phyloP scores from a whole-genome alignment of 495 filamentous ascomycete species.

The Tetracladium setigerum region DNA sequence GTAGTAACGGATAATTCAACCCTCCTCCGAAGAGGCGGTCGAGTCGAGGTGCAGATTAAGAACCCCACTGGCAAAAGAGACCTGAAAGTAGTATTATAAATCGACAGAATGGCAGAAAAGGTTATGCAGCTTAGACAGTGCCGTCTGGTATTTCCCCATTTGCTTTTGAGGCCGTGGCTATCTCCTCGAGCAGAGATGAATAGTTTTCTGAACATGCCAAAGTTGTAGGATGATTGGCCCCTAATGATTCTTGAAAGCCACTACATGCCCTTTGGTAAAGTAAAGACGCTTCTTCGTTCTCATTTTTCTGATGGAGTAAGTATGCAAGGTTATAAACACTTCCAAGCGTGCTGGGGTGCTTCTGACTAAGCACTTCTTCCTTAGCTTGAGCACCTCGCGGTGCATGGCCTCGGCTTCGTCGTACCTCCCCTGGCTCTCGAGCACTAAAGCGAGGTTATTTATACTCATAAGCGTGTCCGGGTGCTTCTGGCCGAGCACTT shows the following conservation, averaged over 20 bases:
- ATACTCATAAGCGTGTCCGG: no score
- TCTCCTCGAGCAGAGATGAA: conserved; percentile 4
- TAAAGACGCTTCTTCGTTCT: conserved; percentile 2
- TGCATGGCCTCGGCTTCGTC: conserved; percentile 26
- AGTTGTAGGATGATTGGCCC: conserved; percentile 9
- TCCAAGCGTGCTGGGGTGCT: conserved; percentile 19
- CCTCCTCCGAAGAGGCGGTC: no score
- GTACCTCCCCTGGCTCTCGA: conserved; percentile 20
- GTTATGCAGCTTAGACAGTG: no score
- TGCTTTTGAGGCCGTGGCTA: no score
- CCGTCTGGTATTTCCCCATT: no score
- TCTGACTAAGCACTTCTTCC: conserved; percentile 12
- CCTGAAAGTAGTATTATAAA: no score
- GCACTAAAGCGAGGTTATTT: conserved; percentile 14
- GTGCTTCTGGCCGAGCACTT: conserved; percentile 14
- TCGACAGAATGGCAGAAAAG: no score
- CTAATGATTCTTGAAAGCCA: conserved; percentile 1
- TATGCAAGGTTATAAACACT: conserved; percentile 4
- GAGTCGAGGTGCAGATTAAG: no score
- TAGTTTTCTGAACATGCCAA: conserved; percentile 1
- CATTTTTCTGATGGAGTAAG: neutral
- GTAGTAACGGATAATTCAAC: no score
- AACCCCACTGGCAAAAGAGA: no score
- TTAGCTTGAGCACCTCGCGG: conserved; percentile 15
- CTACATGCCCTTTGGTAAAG: conserved; percentile 6